Base-by-base conservation (phyloP, 148 eudicot species). In the Dysphania ambrosioides region DNA sequence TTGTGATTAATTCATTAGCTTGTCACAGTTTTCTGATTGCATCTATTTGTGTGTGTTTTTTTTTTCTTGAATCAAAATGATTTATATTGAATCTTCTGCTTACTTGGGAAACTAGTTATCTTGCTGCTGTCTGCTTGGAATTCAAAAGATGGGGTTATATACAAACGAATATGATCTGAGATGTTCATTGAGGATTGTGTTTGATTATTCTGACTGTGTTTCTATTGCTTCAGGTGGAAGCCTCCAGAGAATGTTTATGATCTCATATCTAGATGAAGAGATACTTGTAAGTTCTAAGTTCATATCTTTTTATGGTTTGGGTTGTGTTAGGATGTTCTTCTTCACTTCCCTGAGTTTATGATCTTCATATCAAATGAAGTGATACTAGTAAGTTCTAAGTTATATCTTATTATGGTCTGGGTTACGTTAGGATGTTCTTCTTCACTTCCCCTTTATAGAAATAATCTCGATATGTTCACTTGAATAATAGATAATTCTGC, bases 181-280 rank as follows among this genome's bases (percentile, higher is more conserved):
- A 67, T 67, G 31, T 41, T 40, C 24, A 69, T 13, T 29, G 49
- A 61, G 26, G 9, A 26, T 73, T 34, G 6, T 61, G 16, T 26
- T 61, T 59, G 35, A 7, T 57, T 61, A 32, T 19, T 68, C 71
- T 63, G 7, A 69, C 51, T 42, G 1, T 63, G 26, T 61, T 74
- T 38, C 66, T 66, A 51, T 85, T 49, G 47, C 18, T 71, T 59
- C 87, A 91, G 97, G 83, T 78, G 97, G 97, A 72, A 77, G 82
- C 47, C 87, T 83, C 60, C 84, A 91, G 81, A 93, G 97, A 72
- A 66, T 89, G 70, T 88, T 93, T 56, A 84, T 93, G 93, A 91
- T 93, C 67, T 93, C 98, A 51, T 93, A 93, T 82, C 93, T 93
- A 64, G 98, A 93, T 78, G 98, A 88, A 29, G 98, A 93, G 81